Conservation (phyloP, 2,329 filamentous ascomycete genomes). For the Diaporthe helianthi region DNA sequence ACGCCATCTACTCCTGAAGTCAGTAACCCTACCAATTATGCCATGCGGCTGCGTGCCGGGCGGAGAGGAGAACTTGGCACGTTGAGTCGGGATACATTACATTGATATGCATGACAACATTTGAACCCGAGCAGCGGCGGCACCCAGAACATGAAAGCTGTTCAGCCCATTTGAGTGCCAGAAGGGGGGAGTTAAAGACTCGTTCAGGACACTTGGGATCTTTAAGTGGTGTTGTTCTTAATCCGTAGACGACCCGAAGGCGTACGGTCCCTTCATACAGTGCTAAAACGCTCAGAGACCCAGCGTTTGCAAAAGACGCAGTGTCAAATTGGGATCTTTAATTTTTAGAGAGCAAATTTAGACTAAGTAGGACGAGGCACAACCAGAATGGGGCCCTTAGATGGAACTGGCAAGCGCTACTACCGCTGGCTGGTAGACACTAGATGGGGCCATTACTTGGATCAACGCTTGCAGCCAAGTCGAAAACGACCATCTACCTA, state of each 20-base stretch:
- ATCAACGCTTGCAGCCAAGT: background rate
- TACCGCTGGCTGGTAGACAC: conserved; percentile 3
- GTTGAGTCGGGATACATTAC: background rate
- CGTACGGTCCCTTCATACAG: too few species aligned
- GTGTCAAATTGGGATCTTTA: background rate
- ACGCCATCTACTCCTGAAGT: background rate
- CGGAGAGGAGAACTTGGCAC: background rate
- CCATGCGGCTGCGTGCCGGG: background rate
- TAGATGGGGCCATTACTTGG: background rate
- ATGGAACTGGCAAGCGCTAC: conserved; percentile 1
- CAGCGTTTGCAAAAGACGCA: too few species aligned
- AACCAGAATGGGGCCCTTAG: background rate
- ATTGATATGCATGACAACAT: too few species aligned
- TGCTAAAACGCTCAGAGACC: too few species aligned
- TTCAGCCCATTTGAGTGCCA: background rate
- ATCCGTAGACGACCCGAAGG: too few species aligned
- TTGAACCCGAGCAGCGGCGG: background rate
- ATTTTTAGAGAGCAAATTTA: background rate
- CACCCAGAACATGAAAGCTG: background rate
- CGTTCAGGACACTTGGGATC: background rate
- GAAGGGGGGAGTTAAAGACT: background rate
- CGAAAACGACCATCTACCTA: background rate
- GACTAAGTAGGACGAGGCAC: background rate
- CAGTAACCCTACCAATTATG: background rate
- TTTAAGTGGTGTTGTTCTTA: too few species aligned